These are phyloP conservation scores for Aspergillus calidoustus DNA, from an alignment of 2,329 filamentous ascomycete genomes.

Conservation along the genomic window DNA sequence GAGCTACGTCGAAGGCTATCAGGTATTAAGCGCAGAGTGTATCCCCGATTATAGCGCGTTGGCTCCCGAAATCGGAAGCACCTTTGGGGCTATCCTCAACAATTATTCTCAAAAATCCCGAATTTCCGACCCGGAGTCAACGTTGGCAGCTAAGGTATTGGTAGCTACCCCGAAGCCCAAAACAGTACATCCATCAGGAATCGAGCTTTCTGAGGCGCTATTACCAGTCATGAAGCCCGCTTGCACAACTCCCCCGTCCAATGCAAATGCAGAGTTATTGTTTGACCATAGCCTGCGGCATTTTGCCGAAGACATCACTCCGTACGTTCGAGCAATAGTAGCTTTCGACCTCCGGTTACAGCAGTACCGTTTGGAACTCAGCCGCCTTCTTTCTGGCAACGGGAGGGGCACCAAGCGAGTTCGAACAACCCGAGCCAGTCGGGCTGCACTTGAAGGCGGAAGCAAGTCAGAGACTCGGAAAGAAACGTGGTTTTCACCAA, in stretches of 20 bases:
- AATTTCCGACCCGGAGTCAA: conserved; percentile 28
- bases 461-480: conserved; percentile 67
- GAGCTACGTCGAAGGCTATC: conserved; percentile 60
- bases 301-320: conserved; percentile 78
- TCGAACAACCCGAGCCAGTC: conserved; percentile 73
- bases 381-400: conserved; percentile 65
- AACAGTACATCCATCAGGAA: conserved; percentile 34
- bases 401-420: conserved; percentile 60
- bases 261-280: conserved; percentile 60
- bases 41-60: conserved; percentile 50
- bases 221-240: conserved; percentile 54
- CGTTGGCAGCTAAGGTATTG: conserved; percentile 36
- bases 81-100: conserved; percentile 35
- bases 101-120: conserved; percentile 28
- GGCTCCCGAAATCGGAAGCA: conserved; percentile 38
- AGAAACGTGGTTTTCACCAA: conserved; percentile 72
- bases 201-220: conserved; percentile 54
- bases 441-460: conserved; percentile 78
- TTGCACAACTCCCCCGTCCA: conserved; percentile 37
- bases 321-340: conserved; percentile 86
- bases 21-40: conserved; percentile 58
- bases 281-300: conserved; percentile 73
- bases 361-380: conserved; percentile 66
- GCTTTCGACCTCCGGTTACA: conserved; percentile 74
- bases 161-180: conserved; percentile 27